These are phyloP conservation scores for Backusella circina DNA, from an alignment of 192 early-diverging fungal species.

Conservation along the genomic window DNA sequence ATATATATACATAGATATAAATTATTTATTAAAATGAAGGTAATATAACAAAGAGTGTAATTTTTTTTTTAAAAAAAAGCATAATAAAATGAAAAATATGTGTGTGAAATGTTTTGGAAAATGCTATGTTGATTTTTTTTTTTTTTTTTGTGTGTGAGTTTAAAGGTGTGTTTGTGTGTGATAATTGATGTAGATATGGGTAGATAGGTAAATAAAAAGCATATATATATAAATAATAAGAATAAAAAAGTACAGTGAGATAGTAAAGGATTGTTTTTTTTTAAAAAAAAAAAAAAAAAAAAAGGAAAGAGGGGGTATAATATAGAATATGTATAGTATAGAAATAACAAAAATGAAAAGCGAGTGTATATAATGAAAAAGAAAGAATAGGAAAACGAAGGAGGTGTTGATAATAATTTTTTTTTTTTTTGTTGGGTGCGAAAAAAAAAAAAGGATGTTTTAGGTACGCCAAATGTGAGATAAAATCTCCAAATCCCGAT, in stretches of 20 bases:
- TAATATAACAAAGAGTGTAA: background rate
- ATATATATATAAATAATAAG: background rate
- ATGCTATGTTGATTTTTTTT: background rate
- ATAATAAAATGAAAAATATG: background rate
- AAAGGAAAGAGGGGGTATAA: background rate
- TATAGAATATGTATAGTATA: background rate
- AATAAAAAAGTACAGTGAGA: no score
- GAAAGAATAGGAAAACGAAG: background rate
- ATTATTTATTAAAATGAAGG: background rate
- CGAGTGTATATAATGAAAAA: background rate
- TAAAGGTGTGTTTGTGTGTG: background rate
- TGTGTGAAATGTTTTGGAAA: background rate
- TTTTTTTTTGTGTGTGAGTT: background rate
- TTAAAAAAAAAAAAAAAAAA: no score
- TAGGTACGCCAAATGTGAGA: background rate
- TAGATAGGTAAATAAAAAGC: constrained; percentile 2
- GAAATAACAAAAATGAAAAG: background rate
- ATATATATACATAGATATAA: no score
- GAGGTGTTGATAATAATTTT: background rate
- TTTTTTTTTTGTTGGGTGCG: background rate
- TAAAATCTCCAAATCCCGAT: constrained; percentile 9
- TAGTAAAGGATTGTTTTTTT: background rate
- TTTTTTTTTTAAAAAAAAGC: background rate
- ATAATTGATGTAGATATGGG: background rate
- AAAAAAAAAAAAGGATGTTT: background rate